phyloP scores from a whole-genome alignment of 2,329 filamentous ascomycete genomes.

The Huntiella moniliformis region DNA sequence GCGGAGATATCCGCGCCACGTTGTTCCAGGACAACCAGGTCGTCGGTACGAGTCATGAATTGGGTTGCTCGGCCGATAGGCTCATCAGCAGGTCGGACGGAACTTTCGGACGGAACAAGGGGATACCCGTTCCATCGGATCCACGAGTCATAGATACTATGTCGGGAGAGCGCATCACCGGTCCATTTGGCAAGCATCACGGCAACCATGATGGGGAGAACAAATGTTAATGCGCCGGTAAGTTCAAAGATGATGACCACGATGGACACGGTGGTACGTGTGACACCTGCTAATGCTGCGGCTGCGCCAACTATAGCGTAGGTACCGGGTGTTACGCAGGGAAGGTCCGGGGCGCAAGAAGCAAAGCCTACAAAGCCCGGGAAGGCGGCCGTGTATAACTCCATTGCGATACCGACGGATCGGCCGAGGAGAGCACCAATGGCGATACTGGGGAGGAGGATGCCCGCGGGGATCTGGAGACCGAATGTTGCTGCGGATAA shows the following conservation, averaged over 20 bases:
- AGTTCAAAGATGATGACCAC: conserved; percentile 99
- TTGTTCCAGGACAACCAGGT: conserved; percentile 72
- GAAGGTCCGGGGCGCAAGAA: conserved; percentile 66
- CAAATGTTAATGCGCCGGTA: conserved; percentile 86
- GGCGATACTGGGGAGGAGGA: conserved; percentile 89
- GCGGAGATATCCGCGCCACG: conserved; percentile 71
- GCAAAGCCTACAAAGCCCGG: conserved; percentile 60
- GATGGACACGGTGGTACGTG: conserved; percentile 91
- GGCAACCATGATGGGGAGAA: conserved; percentile 95
- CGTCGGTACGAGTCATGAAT: conserved; percentile 84
- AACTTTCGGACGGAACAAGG: conserved; percentile 75
- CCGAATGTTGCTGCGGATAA: conserved; percentile 82
- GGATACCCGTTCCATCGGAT: conserved; percentile 93
- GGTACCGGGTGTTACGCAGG: conserved; percentile 82
- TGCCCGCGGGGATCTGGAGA: conserved; percentile 82
- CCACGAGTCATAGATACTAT: conserved; percentile 95
- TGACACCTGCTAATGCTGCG: conserved; percentile 82
- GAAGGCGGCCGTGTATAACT: conserved; percentile 68
- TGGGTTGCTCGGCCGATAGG: conserved; percentile 73
- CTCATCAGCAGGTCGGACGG: conserved; percentile 44
- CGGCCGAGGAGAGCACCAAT: conserved; percentile 83
- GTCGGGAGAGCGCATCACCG: conserved; percentile 79
- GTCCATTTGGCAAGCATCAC: conserved; percentile 99
- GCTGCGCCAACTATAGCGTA: conserved; percentile 95
- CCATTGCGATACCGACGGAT: conserved; percentile 72